Evolutionary conservation across 176 grass and related monocot species (phyloP), one percentile per base, ranked within the genome.

Genomic region (Alopecurus myosuroides): DNA sequence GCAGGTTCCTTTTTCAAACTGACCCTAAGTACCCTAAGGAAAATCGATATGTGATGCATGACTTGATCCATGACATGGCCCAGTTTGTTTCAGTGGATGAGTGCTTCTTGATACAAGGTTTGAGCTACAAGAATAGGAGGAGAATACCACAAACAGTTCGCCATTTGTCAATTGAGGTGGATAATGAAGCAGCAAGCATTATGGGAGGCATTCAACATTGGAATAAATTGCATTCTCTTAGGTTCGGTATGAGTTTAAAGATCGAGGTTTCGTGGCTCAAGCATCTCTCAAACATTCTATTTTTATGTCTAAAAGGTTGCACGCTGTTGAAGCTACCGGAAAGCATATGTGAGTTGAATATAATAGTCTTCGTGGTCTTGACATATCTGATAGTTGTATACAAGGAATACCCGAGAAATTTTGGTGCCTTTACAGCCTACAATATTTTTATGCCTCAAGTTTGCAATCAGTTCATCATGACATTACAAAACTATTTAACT

Each of bases 21-120:
- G 31, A n/a, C n/a, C 51, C 51, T 1, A 40, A 22, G 25, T 76
- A 4, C 19, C 73, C 25, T 1, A 25, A 34, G 35, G 42, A 18
- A 52, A 1, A 4, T 35, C 2, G 33, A 44, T 85, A 70, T 22
- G 46, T 58, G 56, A 89, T 88, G 46, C 89, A 88, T 18, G 85
- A 88, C 62, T 49, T 81, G 45, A 88, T 92, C 15, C 89, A 85
- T 78, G 82, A 88, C 29, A 77, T 92, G 58, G 67, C 85, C 8
- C 17, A 49, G 53, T 92, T 19, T 22, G 30, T 88, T 77, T 87
- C 81, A 8, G 3, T 12, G 11, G 66, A 51, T 63, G 62, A 80
- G 57, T 73, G 36, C 30, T 37, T 85, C 4, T 14, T 83, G 42
- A 19, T 46, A 40, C 14, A 42, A 70, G 28, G n/a, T 80, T 89